phyloP scores from a whole-genome alignment of 306 rosid genomes.

The Trifolium dubium region DNA sequence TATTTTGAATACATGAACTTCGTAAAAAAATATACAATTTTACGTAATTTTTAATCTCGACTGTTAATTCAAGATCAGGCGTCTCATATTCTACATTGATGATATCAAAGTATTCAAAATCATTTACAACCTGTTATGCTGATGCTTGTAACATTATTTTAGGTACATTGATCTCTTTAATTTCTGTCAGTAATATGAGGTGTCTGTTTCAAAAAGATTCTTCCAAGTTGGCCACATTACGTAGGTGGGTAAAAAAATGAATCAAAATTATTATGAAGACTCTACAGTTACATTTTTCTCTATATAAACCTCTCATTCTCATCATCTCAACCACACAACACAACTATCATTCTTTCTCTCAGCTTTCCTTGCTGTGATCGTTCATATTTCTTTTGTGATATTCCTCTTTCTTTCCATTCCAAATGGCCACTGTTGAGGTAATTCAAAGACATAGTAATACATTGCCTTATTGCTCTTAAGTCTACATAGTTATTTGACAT shows the following conservation, averaged over 20 bases:
- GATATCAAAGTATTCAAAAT: slow-evolving; percentile 28
- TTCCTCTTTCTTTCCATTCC: slow-evolving; percentile 40
- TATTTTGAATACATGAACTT: background rate
- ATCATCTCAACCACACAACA: slow-evolving; percentile 44
- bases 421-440: slow-evolving; percentile 90
- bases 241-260: no score
- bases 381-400: slow-evolving; percentile 2
- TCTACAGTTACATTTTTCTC: slow-evolving; percentile 41
- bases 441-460: slow-evolving; percentile 21
- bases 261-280: no score
- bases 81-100: no score
- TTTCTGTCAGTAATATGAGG: slow-evolving; percentile 62
- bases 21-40: no score
- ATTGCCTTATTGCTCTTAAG: background rate
- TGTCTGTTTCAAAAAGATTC: slow-evolving; percentile 69
- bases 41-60: no score
- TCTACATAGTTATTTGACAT: background rate
- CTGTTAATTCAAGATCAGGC: no score
- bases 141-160: slow-evolving; percentile 36
- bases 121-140: slow-evolving; percentile 56
- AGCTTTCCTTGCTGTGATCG: background rate
- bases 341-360: slow-evolving; percentile 36
- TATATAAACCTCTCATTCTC: slow-evolving; percentile 62
- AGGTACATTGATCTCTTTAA: slow-evolving; percentile 41
- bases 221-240: slow-evolving; percentile 44